phyloP scores from a whole-genome alignment of 331 rosid genomes.

The Telfairia occidentalis region DNA sequence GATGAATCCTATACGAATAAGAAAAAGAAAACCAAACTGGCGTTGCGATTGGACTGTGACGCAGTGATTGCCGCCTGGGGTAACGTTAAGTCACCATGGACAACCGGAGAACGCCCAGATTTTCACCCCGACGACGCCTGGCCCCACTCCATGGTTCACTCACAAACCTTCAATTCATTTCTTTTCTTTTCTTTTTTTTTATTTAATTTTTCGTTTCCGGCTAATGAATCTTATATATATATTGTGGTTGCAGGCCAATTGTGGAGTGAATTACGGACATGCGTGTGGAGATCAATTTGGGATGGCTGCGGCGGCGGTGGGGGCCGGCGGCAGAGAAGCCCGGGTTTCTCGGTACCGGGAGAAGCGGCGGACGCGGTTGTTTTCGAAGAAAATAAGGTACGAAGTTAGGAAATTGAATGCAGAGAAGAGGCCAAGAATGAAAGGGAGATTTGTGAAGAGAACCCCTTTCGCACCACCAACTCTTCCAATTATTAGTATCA shows the following conservation, averaged over 20 bases:
- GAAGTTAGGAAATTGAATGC: constrained; percentile 95
- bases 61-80: constrained; percentile 67
- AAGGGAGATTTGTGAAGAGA: constrained; percentile 90
- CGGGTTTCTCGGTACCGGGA: constrained; percentile 84
- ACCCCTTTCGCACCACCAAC: constrained; percentile 29
- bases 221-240: too few species aligned
- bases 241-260: constrained; percentile 37
- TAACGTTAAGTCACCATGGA: constrained; percentile 61
- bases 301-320: constrained; percentile 18
- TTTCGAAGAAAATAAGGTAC: constrained; percentile 91
- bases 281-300: constrained; percentile 34
- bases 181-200: too few species aligned
- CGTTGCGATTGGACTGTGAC: constrained; percentile 60
- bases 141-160: constrained; percentile 59
- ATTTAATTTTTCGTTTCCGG: too few species aligned
- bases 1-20: background rate
- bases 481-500: constrained; percentile 28
- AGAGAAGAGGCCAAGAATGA: constrained; percentile 96
- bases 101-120: constrained; percentile 48
- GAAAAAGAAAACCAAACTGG: constrained; percentile 25
- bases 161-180: too few species aligned
- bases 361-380: constrained; percentile 71
- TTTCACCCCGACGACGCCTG: constrained; percentile 37
- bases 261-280: constrained; percentile 23
- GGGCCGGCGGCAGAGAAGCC: constrained; percentile 70